Evolutionary conservation across 306 rosid genomes (phyloP).

Genomic region (Cucumis cinereus): DNA sequence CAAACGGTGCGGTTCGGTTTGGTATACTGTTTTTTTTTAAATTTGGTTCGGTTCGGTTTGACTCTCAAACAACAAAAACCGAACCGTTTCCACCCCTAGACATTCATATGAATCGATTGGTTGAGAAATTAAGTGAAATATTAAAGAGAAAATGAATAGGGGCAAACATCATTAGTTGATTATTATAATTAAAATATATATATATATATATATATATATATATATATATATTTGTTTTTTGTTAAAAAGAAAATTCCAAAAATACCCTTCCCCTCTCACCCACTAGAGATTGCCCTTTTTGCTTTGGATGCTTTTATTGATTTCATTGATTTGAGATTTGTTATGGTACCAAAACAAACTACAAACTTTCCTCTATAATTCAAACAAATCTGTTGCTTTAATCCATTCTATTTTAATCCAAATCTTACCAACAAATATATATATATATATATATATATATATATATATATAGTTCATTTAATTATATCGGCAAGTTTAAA

Average conservation of each 20-base stretch:
- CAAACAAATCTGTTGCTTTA: neutral
- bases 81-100: no score
- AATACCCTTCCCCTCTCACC: neutral
- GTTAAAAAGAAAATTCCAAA: neutral
- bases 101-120: neutral
- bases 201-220: no score
- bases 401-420: neutral
- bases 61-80: no score
- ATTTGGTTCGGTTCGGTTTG: no score
- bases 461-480: no score
- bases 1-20: no score
- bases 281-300: neutral
- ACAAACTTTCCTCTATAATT: neutral
- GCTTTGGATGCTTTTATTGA: neutral
- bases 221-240: neutral
- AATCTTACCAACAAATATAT: neutral
- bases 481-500: no score
- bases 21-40: no score
- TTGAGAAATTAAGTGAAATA: neutral
- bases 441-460: no score
- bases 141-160: neutral
- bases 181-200: no score
- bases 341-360: neutral
- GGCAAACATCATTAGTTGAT: neutral
- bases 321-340: neutral